phyloP scores from a whole-genome alignment of 108 stramenopile species.

The Aurantiochytrium sp. region DNA sequence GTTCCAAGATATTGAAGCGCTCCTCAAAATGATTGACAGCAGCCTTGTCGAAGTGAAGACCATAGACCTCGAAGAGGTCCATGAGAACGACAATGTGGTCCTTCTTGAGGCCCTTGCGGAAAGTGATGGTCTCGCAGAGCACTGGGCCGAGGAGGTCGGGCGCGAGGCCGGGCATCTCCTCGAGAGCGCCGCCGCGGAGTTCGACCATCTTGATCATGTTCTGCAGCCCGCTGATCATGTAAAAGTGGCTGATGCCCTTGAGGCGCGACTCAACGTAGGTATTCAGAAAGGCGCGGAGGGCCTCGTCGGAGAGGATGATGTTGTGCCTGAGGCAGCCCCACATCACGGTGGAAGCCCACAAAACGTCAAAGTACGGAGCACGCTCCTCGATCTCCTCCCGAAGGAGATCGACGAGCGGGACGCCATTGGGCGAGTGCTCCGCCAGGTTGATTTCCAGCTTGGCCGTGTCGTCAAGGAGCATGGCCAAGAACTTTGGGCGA shows the following conservation, averaged over 20 bases:
- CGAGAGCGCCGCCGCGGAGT: not conserved
- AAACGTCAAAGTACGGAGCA: not conserved
- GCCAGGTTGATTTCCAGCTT: not conserved
- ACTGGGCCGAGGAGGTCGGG: not conserved
- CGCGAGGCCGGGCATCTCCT: not conserved
- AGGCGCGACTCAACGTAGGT: not conserved
- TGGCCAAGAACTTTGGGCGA: not conserved
- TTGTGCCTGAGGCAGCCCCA: not conserved
- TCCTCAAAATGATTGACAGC: not conserved
- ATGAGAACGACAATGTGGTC: not conserved
- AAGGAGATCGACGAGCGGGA: not conserved
- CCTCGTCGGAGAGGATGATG: not conserved
- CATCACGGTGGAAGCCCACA: not conserved
- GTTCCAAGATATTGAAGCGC: not conserved
- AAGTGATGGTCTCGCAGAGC: not conserved
- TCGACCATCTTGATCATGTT: slow-evolving; percentile 15
- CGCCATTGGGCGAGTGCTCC: not conserved
- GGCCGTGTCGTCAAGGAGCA: not conserved
- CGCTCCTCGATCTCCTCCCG: not conserved
- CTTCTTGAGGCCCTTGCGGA: not conserved
- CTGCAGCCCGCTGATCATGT: not conserved
- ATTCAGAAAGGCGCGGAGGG: not conserved
- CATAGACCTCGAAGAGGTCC: not conserved
- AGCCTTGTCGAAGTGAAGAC: not conserved
- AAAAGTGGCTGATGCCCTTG: not conserved